Conservation (phyloP, 2,329 filamentous ascomycete species). For the Nemania sp. region DNA sequence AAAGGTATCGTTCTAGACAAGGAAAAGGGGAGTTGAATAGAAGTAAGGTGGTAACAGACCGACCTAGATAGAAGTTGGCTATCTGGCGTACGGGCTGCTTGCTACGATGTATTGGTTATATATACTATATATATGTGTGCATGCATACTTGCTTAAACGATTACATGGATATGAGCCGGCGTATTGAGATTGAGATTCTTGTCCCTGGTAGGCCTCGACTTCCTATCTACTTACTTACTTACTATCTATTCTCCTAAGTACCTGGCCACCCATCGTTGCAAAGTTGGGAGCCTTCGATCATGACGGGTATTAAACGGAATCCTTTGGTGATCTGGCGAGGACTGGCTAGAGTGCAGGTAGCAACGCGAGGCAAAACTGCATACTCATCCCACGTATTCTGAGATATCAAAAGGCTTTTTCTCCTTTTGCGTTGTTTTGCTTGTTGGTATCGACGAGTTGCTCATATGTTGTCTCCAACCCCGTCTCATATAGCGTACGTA, state of each 20-base stretch:
- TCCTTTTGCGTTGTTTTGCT: neutral
- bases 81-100: too few relatives aligned
- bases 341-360: too few relatives aligned
- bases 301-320: too few relatives aligned
- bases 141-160: neutral
- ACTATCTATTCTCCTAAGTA: too few relatives aligned
- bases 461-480: neutral
- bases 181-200: too few relatives aligned
- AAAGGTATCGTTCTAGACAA: neutral
- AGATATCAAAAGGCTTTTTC: neutral
- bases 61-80: neutral
- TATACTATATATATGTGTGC: neutral
- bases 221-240: neutral
- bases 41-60: neutral
- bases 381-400: too few relatives aligned
- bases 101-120: too few relatives aligned
- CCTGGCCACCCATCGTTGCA: too few relatives aligned
- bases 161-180: neutral
- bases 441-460: neutral
- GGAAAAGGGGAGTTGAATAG: too few relatives aligned
- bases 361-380: too few relatives aligned
- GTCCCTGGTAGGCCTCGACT: neutral
- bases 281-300: too few relatives aligned
- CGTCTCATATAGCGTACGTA: neutral
- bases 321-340: too few relatives aligned